Evolutionary conservation across 257 asterid genomes (phyloP).

Genomic region (Nicotiana tomentosiformis): DNA sequence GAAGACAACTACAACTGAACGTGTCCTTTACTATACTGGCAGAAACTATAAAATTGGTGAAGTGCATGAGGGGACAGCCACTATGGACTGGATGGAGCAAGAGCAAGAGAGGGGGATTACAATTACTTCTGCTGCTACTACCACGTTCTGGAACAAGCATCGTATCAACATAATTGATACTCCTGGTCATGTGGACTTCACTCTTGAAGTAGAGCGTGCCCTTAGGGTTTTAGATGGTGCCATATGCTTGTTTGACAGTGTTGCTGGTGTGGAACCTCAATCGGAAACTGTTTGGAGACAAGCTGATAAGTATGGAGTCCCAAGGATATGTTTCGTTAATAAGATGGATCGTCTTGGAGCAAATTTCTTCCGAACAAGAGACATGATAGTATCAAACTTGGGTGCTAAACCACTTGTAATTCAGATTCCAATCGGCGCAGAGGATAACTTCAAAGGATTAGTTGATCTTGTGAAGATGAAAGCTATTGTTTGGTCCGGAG

Average conservation of each 20-base stretch:
- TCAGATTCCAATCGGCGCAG: slow-evolving; percentile 84
- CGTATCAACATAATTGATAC: slow-evolving; percentile 96
- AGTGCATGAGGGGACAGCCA: slow-evolving; percentile 97
- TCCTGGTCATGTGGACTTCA: slow-evolving; percentile 97
- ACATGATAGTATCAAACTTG: slow-evolving; percentile 81
- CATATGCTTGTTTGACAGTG: slow-evolving; percentile 91
- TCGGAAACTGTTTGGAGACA: slow-evolving; percentile 99
- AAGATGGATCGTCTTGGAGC: slow-evolving; percentile 99
- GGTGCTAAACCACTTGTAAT: slow-evolving; percentile 91
- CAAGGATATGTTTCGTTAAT: slow-evolving; percentile 92
- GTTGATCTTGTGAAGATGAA: slow-evolving; percentile 84
- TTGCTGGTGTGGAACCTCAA: slow-evolving; percentile 98
- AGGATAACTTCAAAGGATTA: slow-evolving; percentile 78
- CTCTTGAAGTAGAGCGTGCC: slow-evolving; percentile 97
- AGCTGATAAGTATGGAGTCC: slow-evolving; percentile 96
- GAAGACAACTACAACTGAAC: slow-evolving; percentile 91
- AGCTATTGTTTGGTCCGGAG: slow-evolving; percentile 84
- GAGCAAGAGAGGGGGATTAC: slow-evolving; percentile 98
- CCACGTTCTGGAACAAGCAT: slow-evolving; percentile 90
- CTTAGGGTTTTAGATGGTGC: slow-evolving; percentile 94
- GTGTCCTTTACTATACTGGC: slow-evolving; percentile 84
- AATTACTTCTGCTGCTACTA: slow-evolving; percentile 94
- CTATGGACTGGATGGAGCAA: slow-evolving; percentile 99
- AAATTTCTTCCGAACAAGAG: slow-evolving; percentile 83
- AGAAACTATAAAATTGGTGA: slow-evolving; percentile 94